Evolutionary conservation across 257 asterid species (phyloP).

Genomic region (Gynochthodes officinalis): DNA sequence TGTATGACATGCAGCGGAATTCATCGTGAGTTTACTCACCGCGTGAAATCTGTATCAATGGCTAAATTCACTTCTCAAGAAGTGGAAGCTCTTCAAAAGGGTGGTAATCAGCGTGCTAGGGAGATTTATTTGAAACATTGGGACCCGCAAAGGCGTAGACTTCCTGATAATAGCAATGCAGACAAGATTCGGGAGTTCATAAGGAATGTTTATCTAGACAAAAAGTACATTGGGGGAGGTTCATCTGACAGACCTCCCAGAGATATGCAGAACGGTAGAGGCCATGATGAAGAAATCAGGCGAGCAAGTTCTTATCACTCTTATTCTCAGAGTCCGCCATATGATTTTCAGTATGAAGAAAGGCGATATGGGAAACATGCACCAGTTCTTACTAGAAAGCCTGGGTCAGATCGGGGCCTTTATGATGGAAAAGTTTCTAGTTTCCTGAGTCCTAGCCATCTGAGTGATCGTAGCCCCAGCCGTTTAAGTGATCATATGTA

Average conservation of each 20-base stretch:
- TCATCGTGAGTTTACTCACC: slow-evolving; percentile 98
- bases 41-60: slow-evolving; percentile 98
- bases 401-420: slow-evolving; percentile 89
- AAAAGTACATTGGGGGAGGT: slow-evolving; percentile 49
- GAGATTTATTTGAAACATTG: slow-evolving; percentile 69
- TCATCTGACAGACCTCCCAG: slow-evolving; percentile 72
- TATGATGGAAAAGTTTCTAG: slow-evolving; percentile 76
- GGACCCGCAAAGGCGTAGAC: slow-evolving; percentile 65
- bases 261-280: slow-evolving; percentile 69
- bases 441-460: slow-evolving; percentile 72
- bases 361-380: slow-evolving; percentile 76
- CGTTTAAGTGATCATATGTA: slow-evolving; percentile 46
- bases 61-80: slow-evolving; percentile 86
- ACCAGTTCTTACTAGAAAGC: slow-evolving; percentile 65
- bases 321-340: slow-evolving; percentile 95
- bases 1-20: slow-evolving; percentile 92
- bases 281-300: slow-evolving; percentile 69
- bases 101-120: slow-evolving; percentile 97
- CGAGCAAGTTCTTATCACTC: slow-evolving; percentile 98
- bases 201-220: slow-evolving; percentile 60
- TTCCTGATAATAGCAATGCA: slow-evolving; percentile 76
- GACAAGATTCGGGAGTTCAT: slow-evolving; percentile 80
- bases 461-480: slow-evolving; percentile 57
- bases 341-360: slow-evolving; percentile 97
- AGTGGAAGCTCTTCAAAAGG: slow-evolving; percentile 93